A percentile compares a stretch with the other conserved stretches of the same genome.
phyloP scores from a whole-genome alignment of 371 early-diverging fungal genomes.

The Smittium mucronatum region DNA sequence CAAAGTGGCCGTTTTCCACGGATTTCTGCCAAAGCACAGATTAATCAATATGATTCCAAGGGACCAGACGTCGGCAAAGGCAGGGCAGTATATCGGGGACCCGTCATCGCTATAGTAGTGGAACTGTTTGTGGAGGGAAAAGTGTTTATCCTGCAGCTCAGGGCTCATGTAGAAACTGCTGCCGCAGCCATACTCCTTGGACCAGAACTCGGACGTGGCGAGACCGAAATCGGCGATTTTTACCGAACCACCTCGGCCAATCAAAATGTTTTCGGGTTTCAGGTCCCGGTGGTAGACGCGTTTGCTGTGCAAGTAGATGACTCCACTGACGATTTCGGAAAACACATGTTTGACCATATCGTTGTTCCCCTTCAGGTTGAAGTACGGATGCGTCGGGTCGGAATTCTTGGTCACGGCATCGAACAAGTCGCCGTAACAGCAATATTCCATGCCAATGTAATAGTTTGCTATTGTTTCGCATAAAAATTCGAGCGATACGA shows the following conservation, averaged over 20 bases:
- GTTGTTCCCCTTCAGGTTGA: conserved; percentile 27
- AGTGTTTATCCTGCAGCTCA: conserved; percentile 60
- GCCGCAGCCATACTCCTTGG: conserved; percentile 80
- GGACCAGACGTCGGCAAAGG: conserved; percentile 74
- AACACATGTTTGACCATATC: conserved; percentile 29
- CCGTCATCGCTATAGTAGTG: conserved; percentile 51
- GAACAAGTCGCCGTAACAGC: conserved; percentile 94
- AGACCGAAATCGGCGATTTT: conserved; percentile 96
- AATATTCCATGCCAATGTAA: conserved; percentile 83
- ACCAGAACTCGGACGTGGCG: conserved; percentile 56
- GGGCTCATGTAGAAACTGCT: conserved; percentile 87
- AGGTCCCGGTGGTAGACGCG: conserved; percentile 38
- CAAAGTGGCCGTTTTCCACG: conserved; percentile 61
- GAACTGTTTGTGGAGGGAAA: conserved; percentile 30
- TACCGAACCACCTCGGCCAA: conserved; percentile 33
- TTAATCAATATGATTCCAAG: conserved; percentile 70
- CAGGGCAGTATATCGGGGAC: conserved; percentile 57
- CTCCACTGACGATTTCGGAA: conserved; percentile 36
- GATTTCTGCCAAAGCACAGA: conserved; percentile 57
- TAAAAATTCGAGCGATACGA: conserved; percentile 58
- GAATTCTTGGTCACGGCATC: conserved; percentile 68
- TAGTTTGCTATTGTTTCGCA: conserved; percentile 50
- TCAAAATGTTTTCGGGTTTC: conserved; percentile 41
- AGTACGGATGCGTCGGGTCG: conserved; percentile 17
- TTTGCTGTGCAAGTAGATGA: conserved; percentile 41